Percentiles rank a stretch among this genome's conserved stretches.
Evolutionary conservation across 148 eudicot genomes (phyloP).

Genomic region (Rhododendron simsii): DNA sequence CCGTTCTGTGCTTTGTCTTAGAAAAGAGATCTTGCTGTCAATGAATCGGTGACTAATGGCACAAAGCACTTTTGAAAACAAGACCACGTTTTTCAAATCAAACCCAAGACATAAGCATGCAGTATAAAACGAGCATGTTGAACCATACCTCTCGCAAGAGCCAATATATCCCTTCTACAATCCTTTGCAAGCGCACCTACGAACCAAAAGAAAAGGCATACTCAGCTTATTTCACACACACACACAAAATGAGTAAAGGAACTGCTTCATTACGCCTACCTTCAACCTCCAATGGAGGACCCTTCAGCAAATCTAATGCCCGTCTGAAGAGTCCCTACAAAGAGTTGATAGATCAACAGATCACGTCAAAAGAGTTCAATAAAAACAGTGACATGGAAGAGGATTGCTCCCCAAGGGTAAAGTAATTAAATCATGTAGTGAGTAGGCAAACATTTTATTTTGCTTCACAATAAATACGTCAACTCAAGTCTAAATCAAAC

Average conservation of each 20-base stretch:
- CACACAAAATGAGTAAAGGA: neutral
- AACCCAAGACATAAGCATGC: neutral
- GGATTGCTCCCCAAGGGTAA: neutral
- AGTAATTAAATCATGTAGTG: neutral
- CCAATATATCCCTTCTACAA: slow-evolving; percentile 60
- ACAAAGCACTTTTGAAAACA: neutral
- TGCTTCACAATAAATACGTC: neutral
- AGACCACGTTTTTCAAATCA: neutral
- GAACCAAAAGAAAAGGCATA: neutral
- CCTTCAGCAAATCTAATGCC: slow-evolving; percentile 82
- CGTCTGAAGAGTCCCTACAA: slow-evolving; percentile 83
- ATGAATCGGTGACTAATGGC: neutral
- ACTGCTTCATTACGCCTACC: slow-evolving; percentile 29
- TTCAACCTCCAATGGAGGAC: slow-evolving; percentile 53
- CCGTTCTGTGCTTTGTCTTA: neutral
- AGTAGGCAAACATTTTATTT: neutral
- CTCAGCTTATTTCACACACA: neutral
- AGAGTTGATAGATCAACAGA: neutral
- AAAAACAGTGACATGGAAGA: neutral
- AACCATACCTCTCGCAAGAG: slow-evolving; percentile 58
- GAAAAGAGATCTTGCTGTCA: neutral
- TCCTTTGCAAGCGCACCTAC: slow-evolving; percentile 41
- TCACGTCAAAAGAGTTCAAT: neutral
- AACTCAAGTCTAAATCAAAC: neutral
- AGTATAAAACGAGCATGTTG: neutral